Base-by-base conservation (phyloP, 257 asterid species). In the Ligustrum vulgare region DNA sequence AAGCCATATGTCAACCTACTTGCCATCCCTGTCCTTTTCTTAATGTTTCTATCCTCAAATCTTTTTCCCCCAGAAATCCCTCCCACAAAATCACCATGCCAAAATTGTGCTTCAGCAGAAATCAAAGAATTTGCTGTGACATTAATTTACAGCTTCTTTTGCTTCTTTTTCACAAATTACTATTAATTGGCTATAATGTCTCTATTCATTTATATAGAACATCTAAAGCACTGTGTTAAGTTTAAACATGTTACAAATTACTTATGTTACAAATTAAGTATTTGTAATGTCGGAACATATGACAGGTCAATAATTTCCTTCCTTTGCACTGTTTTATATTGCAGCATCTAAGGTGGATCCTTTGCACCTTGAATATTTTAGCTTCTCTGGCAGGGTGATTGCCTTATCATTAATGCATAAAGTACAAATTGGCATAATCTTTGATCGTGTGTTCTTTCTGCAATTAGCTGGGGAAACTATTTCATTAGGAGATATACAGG, bases 311-410 rank as follows among this genome's bases (percentile, higher is more conserved):
- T 80, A 72, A 76, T 72, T 73, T 69, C 69, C 73, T 63, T 69
- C 71, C 72, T 76, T 31, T 79, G 47, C 63, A 15, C 28, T 31
- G 66, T 58, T 64, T 75, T 79, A 18, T 78, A 54, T 78, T 86
- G 91, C 97, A 95, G 99, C 94, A 20, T 95, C 97, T 20, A 90
- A 85, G 82, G 98, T 95, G 90, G 91, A 95, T 82, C 97, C 96
- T 7, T 39, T 91, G 90, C 96, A 91, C 88, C 97, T 89, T 23
- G 89, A 91, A 72, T 95, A 95, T 81, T 95, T 90, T 82, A 85
- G 74, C 80, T 93, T 95, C 86, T 78, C 91, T 22, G 99, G 99
- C 79, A 87, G 97, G 84, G 86, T 93, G 82, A 88, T 93, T 80
- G 98, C 99, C 62, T 84, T 95, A 74, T 93, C 97, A 74, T 84